Evolutionary conservation across 192 early-diverging fungal species (phyloP).

Genomic region (Podila verticillata): DNA sequence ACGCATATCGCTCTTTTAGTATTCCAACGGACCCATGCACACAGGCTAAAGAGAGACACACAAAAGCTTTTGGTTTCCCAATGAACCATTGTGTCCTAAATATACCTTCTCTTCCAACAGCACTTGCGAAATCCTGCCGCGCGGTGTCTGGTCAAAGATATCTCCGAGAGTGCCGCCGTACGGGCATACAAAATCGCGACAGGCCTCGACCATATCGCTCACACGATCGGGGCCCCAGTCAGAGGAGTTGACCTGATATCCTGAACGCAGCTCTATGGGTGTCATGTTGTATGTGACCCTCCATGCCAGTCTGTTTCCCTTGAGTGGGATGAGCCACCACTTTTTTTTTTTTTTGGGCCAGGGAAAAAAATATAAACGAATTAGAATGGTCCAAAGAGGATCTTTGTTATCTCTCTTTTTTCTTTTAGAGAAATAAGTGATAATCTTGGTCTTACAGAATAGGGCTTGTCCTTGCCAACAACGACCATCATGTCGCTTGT

Average conservation of each 20-base stretch:
- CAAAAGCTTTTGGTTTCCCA: no score
- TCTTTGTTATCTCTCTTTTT: background rate
- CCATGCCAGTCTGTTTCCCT: conserved; percentile 35
- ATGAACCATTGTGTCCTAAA: background rate
- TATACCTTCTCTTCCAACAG: conserved; percentile 43
- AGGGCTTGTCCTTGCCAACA: conserved; percentile 45
- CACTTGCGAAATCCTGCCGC: conserved; percentile 32
- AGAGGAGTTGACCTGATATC: conserved; percentile 30
- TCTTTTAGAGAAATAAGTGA: background rate
- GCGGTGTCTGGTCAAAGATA: conserved; percentile 36
- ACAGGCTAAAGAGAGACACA: no score
- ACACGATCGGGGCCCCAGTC: conserved; percentile 37
- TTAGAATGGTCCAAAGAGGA: background rate
- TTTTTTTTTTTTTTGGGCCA: background rate
- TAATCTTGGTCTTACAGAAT: conserved; percentile 22
- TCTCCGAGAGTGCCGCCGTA: conserved; percentile 38
- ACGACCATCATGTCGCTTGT: conserved; percentile 48
- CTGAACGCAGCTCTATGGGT: conserved; percentile 31
- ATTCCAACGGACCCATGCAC: no score
- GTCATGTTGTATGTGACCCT: conserved; percentile 41
- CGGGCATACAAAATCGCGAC: conserved; percentile 28
- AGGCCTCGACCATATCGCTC: conserved; percentile 24
- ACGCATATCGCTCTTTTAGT: background rate
- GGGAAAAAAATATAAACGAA: background rate
- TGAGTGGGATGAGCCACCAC: conserved; percentile 49